Percentiles rank a stretch among this genome's conserved stretches.
These are phyloP conservation scores for Malus hybrid DNA, from an alignment of 331 rosid genomes.

Conservation along the genomic window DNA sequence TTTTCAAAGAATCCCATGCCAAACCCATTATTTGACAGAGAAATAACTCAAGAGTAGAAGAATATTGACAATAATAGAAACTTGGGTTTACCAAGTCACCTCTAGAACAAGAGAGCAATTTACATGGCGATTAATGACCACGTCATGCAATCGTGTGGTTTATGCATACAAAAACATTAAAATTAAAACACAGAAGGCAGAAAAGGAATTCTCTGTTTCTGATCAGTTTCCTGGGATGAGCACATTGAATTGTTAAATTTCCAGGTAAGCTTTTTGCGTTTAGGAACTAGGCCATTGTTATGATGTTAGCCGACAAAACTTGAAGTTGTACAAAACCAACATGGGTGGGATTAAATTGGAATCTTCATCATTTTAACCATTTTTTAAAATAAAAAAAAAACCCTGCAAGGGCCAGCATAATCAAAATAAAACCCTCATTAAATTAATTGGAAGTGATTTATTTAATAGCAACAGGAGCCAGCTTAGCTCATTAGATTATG, in stretches of 20 bases:
- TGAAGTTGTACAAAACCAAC: constrained; percentile 30
- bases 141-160: no score
- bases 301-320: constrained; percentile 33
- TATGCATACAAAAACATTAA: not conserved
- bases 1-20: not conserved
- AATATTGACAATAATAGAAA: not conserved
- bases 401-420: constrained; percentile 13
- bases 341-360: constrained; percentile 15
- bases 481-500: not conserved
- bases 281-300: constrained; percentile 8
- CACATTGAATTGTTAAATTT: not conserved
- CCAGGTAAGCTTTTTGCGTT: constrained; percentile 9
- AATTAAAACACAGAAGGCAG: not conserved
- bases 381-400: constrained; percentile 4
- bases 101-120: no score
- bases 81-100: no score
- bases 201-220: not conserved
- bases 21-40: not conserved
- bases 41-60: not conserved
- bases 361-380: constrained; percentile 38
- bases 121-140: no score
- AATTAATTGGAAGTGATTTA: not conserved
- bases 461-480: not conserved
- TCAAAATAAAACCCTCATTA: constrained; percentile 10
- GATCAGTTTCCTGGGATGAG: not conserved